Conservation (phyloP, 768 basidiomycete genomes). For the Daedalea quercina region DNA sequence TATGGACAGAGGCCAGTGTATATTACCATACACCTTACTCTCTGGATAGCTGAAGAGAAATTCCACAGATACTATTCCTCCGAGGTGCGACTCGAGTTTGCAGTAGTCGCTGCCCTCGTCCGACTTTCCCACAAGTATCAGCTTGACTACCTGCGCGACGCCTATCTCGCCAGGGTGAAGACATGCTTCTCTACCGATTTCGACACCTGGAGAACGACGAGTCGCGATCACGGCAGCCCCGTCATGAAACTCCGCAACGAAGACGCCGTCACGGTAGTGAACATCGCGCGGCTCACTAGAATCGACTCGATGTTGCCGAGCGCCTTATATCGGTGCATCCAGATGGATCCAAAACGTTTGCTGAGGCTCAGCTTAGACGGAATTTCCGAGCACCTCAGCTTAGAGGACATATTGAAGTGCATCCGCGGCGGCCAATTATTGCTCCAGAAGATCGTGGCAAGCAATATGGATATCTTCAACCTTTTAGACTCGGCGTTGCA, state of each 20-base stretch:
- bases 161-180: conserved; percentile 12
- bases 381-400: no score
- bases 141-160: conserved; percentile 11
- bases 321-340: conserved; percentile 2
- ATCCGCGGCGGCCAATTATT: no score
- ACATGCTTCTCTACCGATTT: conserved; percentile 5
- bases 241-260: background rate
- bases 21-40: no score
- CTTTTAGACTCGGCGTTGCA: no score
- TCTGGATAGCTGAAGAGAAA: no score
- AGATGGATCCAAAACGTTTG: background rate
- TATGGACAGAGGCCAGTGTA: background rate
- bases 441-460: no score
- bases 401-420: no score
- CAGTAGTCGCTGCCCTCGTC: conserved; percentile 12
- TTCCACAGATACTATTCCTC: no score
- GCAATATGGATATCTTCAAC: no score
- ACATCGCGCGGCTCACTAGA: conserved; percentile 5
- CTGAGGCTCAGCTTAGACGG: no score
- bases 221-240: background rate
- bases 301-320: conserved; percentile 2
- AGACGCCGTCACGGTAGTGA: background rate
- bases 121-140: conserved; percentile 18
- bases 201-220: background rate
- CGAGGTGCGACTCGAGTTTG: conserved; percentile 5